These are phyloP conservation scores for Xylaria sp. DNA, from an alignment of 2,329 filamentous ascomycete species.

Conservation along the genomic window DNA sequence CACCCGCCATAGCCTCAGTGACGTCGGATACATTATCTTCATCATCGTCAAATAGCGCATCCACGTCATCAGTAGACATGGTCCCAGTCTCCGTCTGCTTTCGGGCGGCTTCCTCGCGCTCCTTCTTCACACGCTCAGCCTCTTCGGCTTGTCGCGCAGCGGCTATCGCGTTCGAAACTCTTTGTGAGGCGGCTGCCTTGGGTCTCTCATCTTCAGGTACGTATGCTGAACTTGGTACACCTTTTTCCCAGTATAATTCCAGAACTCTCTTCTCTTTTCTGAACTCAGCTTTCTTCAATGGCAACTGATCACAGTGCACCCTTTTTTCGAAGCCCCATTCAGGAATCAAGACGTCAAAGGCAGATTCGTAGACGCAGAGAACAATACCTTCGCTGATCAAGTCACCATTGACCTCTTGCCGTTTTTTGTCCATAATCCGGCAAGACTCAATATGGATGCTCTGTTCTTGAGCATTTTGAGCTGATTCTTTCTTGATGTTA, in stretches of 20 bases:
- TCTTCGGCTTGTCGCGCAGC: conserved; percentile 82
- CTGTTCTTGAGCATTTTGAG: conserved; percentile 96
- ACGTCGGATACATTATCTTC: conserved; percentile 87
- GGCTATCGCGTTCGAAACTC: conserved; percentile 75
- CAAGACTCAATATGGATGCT: conserved; percentile 98
- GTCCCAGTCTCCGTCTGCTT: conserved; percentile 95
- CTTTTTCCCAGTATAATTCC: conserved; percentile 99
- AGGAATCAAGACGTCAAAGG: conserved; percentile 96
- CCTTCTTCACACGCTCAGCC: conserved; percentile 79
- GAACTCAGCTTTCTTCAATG: conserved; percentile 98
- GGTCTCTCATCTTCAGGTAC: conserved; percentile 96
- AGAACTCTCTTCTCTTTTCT: conserved; percentile 93
- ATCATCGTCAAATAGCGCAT: conserved; percentile 95
- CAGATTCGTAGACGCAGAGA: conserved; percentile 96
- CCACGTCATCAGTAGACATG: conserved; percentile 89
- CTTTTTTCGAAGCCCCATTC: conserved; percentile 99
- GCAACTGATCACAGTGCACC: conserved; percentile 97
- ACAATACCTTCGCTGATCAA: conserved; percentile 96
- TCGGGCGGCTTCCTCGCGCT: conserved; percentile 87
- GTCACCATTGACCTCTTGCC: conserved; percentile 85
- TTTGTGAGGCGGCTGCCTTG: conserved; percentile 76
- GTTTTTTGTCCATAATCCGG: conserved; percentile 91
- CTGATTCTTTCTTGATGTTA: conserved; percentile 99
- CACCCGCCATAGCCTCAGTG: conserved; percentile 89
- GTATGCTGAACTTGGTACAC: conserved; percentile 92